Evolutionary conservation across 345 rosid species (phyloP), one percentile per base, ranked within the genome.

Genomic region (Salix viminalis): DNA sequence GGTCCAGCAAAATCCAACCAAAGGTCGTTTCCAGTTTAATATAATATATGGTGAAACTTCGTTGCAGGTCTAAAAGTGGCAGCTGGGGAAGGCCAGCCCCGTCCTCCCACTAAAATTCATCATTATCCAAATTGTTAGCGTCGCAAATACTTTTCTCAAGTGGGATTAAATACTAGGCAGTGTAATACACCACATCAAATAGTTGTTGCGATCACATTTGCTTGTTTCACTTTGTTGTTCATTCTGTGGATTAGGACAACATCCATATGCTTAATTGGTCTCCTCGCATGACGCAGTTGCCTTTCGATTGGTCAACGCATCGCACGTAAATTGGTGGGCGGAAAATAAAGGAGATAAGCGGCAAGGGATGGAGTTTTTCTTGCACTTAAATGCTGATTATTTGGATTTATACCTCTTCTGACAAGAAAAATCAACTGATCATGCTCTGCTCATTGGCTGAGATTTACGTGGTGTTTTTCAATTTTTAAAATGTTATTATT

Each of bases 351-450:
- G 79, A 41, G 41, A 65, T 39, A 16, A 44, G 30, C 14, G 48
- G 65, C 36, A 4, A 4, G 36, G 36, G 36, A 34, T 34, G 36
- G 36, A 4, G 0, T 32, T 32, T 32, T 32, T 32, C 34, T 32
- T 32, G 34, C 34, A 32, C 34, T 32, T 32, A 32, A 32, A 32
- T 32, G 34, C 34, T 32, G 34, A 4, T 32, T 32, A 32, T 32
- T 4, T 32, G 71, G 71, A 75, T 24, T 66, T 34, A 52, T 67
- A 39, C 79, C 73, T 34, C 52, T 68, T 67, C 37, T 41, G 26
- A 76, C 79, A 76, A 26, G 24, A 32, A 3, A 32, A 32, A 32
- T 32, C 34, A 32, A 32, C 4, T 32, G 34, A 32, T 3, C 34
- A 32, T 32, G 34, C 34, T 32, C 34, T 32, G 34, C 34, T 32